Base-by-base conservation (phyloP, 306 rosid species). In the Alnus glutinosa region DNA sequence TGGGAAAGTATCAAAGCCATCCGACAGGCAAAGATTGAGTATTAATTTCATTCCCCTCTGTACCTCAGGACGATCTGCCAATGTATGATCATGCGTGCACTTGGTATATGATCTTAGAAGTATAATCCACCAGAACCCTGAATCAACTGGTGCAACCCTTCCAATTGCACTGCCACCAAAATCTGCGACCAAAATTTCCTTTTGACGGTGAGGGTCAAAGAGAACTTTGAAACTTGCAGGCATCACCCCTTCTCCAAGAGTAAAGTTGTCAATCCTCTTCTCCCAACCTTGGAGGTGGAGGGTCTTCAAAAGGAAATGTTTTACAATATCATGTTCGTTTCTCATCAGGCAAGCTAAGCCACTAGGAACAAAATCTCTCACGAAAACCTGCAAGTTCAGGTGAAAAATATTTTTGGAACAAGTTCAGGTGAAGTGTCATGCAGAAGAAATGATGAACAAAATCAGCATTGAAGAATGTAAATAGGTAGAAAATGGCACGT, bases 81-180 rank as follows among this genome's bases (percentile, higher is more conserved):
- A 63, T 57, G 79, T 9, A 11, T 46, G 7, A 49, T 83, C 82
- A 64, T 34, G 14, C 7, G 79, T 83, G 39, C 64, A 47, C 70
- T 74, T 68, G 37, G 70, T 64, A 48, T 83, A 78, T 73, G 82
- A 37, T 39, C 79, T 34, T 12, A 78, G 76, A 66, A 83, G 59
- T 39, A 83, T 78, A 44, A 82, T 82, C 79, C 82, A 82, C 82
- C 82, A 82, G 64, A 82, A 82, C 3, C 86, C 86, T 32, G 82
- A 82, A 50, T 83, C 86, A 13, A 82, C 79, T 2, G 82, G 82
- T 19, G 79, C 86, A 67, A 82, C 86, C 78, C 86, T 78, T 74
- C 86, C 86, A 55, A 82, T 82, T n/a, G 86, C 82, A 46, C 77
- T 82, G 4, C 76, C 86, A 30, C 86, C 83, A 55, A 78, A 83